Evolutionary conservation across 129 eudicot species (phyloP), one percentile per base, ranked within the genome.

Genomic region (Tagetes erecta): DNA sequence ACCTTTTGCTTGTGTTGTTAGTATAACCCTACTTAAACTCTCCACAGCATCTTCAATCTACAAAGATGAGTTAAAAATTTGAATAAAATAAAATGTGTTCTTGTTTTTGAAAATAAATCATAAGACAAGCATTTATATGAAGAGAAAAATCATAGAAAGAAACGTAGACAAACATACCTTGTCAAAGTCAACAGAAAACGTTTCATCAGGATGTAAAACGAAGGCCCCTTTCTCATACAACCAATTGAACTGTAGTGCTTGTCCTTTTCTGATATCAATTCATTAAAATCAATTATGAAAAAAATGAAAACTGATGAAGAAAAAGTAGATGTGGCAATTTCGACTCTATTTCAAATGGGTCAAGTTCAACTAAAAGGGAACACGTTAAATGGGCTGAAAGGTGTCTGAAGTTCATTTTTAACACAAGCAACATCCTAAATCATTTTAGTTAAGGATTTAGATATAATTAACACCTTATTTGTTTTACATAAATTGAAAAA

Each of bases 201-300:
- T 83, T 35, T 88, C 92, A 73, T 88, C 89, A 13, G 85, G 81
- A 70, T 81, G 95, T 77, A 93, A 67, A 75, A 84, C 74, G 65
- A 93, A 81, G 56, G 96, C 97, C 58, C 89, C 92, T 69, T 90
- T 93, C 66, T 93, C 98, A 68, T 80, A 86, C 51, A 90, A 82
- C 87, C 92, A 93, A 53, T 90, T 93, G 60, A 93, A 93, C 87
- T 93, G 98, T 79, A 93, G 80, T 30, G 98, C 97, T 56, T 90
- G 97, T 71, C 98, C 98, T 85, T 93, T 93, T 75, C 98, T 92
- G 85, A 59, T 63, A 40, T 59, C 30, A 33, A 34, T 27, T 66
- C 73, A 42, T 45, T 9, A 80, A 58, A 3, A 71, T 10, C 30
- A 71, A 31, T 42, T 56, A 45, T 30, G 42, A 50, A 52, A 4